These are phyloP conservation scores for Salisapilia sapeloensis DNA, from an alignment of 352 stramenopile genomes.

Conservation along the genomic window DNA sequence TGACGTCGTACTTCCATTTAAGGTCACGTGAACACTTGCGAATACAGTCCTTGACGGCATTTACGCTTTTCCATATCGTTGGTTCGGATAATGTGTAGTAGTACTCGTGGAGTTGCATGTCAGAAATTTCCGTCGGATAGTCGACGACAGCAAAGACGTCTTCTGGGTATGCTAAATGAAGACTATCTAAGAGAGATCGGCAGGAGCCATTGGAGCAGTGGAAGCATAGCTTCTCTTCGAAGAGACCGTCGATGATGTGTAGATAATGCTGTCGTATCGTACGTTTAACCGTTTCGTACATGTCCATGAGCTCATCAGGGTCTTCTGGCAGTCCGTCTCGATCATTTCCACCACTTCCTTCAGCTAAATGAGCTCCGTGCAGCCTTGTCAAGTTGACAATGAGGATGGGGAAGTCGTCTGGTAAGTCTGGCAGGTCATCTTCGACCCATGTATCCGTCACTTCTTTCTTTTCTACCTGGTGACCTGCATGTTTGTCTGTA, in stretches of 20 bases:
- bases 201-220: slow-evolving; percentile 49
- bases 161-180: slow-evolving; percentile 27
- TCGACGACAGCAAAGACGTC: slow-evolving; percentile 55
- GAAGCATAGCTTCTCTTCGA: slow-evolving; percentile 52
- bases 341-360: slow-evolving; percentile 3
- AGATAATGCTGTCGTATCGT: slow-evolving; percentile 37
- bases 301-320: slow-evolving; percentile 12
- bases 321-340: slow-evolving; percentile 11
- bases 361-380: slow-evolving; percentile 26
- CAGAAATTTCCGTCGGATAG: slow-evolving; percentile 48
- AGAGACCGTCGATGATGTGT: slow-evolving; percentile 39
- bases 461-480: slow-evolving; percentile 1
- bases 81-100: slow-evolving; percentile 26
- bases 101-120: slow-evolving; percentile 43
- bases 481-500: no score
- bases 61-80: slow-evolving; percentile 64
- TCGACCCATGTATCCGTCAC: slow-evolving; percentile 16
- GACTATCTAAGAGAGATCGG: slow-evolving; percentile 20
- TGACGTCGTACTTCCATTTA: slow-evolving; percentile 62
- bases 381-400: slow-evolving; percentile 46
- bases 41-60: slow-evolving; percentile 68
- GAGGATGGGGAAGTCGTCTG: slow-evolving; percentile 51
- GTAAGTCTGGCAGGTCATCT: slow-evolving; percentile 14
- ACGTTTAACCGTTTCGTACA: slow-evolving; percentile 25
- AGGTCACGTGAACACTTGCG: slow-evolving; percentile 55